phyloP scores from a whole-genome alignment of 208 protist genomes.

The Trypanosoma cruzi region DNA sequence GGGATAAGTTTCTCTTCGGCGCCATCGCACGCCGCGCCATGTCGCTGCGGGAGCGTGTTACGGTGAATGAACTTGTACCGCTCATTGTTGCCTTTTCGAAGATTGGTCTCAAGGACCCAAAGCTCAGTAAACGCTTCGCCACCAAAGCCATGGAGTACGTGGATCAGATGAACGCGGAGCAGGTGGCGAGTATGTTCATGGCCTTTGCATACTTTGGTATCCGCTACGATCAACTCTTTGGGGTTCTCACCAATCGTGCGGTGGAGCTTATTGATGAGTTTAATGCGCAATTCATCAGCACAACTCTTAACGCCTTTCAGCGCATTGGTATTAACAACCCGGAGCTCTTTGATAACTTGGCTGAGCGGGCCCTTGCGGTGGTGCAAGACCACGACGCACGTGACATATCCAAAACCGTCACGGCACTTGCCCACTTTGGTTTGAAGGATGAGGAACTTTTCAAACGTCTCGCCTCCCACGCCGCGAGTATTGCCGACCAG shows the following conservation, averaged over 20 bases:
- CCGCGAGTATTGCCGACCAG: slow-evolving; percentile 84
- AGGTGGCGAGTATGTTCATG: slow-evolving; percentile 89
- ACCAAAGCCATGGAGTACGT: slow-evolving; percentile 92
- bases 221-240: slow-evolving; percentile 93
- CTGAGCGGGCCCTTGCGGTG: slow-evolving; percentile 88
- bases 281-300: slow-evolving; percentile 91
- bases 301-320: slow-evolving; percentile 88
- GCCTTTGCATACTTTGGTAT: slow-evolving; percentile 91
- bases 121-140: slow-evolving; percentile 90
- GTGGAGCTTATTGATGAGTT: slow-evolving; percentile 94
- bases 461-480: slow-evolving; percentile 87
- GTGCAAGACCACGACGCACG: slow-evolving; percentile 90
- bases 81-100: slow-evolving; percentile 88
- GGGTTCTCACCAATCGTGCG: slow-evolving; percentile 91
- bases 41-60: slow-evolving; percentile 89
- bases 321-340: slow-evolving; percentile 93
- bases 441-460: slow-evolving; percentile 93
- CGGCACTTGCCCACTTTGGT: slow-evolving; percentile 90
- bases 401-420: slow-evolving; percentile 85
- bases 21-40: slow-evolving; percentile 86
- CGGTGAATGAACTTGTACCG: slow-evolving; percentile 88
- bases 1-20: slow-evolving; percentile 81
- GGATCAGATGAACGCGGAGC: slow-evolving; percentile 91
- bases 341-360: slow-evolving; percentile 92
- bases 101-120: slow-evolving; percentile 82